Percentiles rank a stretch among this genome's conserved stretches.
phyloP scores from a whole-genome alignment of 31 red algal species.

The Odonthalia washingtoniensis region DNA sequence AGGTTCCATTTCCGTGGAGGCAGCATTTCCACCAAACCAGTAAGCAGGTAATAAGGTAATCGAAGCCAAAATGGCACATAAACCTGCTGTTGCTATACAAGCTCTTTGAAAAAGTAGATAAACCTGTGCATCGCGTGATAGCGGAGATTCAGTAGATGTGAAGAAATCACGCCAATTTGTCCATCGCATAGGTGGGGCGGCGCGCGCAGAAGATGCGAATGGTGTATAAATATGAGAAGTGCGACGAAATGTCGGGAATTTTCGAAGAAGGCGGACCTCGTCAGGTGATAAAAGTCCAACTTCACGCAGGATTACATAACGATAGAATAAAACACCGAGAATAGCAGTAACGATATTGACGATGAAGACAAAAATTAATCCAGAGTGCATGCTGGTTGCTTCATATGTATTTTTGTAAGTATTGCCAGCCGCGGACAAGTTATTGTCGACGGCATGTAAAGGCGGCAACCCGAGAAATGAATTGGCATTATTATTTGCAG shows the following conservation, averaged over 20 bases:
- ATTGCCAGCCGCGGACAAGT: slow-evolving; percentile 51
- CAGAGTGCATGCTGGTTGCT: slow-evolving; percentile 73
- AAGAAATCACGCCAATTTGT: too few relatives aligned
- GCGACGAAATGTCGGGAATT: slow-evolving; percentile 67
- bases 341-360: slow-evolving; percentile 69
- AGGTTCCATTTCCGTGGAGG: too few relatives aligned
- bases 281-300: slow-evolving; percentile 56
- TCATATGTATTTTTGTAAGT: slow-evolving; percentile 82
- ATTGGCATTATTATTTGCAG: too few relatives aligned
- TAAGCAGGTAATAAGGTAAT: too few relatives aligned
- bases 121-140: too few relatives aligned
- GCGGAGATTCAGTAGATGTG: too few relatives aligned
- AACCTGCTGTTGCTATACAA: too few relatives aligned
- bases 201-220: slow-evolving; percentile 54
- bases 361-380: slow-evolving; percentile 66
- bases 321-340: slow-evolving; percentile 70
- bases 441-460: slow-evolving; percentile 2
- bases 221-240: slow-evolving; percentile 71
- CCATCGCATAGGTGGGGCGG: too few relatives aligned
- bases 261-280: slow-evolving; percentile 56
- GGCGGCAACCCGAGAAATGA: background rate
- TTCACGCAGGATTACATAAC: slow-evolving; percentile 76
- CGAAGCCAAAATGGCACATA: too few relatives aligned
- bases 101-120: too few relatives aligned
- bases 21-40: too few relatives aligned